A percentile compares a stretch with the other conserved stretches of the same genome.
Conservation (phyloP, 1,284 basidiomycete genomes). For the Tausonia pullulans region DNA sequence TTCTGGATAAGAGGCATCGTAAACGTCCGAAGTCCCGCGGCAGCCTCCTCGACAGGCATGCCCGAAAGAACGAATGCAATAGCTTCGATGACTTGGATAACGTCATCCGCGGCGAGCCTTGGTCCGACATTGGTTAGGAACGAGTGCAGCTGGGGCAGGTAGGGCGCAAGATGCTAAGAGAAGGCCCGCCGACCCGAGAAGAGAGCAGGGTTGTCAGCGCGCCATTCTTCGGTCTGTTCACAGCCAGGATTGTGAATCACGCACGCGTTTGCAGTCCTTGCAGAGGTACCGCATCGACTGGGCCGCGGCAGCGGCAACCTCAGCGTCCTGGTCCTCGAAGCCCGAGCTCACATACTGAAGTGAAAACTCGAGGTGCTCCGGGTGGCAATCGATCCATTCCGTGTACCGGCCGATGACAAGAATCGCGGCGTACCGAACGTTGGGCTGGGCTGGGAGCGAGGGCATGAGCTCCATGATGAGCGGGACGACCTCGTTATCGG, state of each 20-base stretch:
- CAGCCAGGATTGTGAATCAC: constrained; percentile 18
- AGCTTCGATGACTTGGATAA: constrained; percentile 84
- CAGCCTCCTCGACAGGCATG: constrained; percentile 71
- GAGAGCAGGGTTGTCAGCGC: constrained; percentile 10
- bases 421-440: constrained; percentile 87
- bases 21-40: constrained; percentile 73
- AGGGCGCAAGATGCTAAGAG: constrained; percentile 72
- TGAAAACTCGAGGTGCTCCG: constrained; percentile 73
- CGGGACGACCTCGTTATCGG: constrained; percentile 75
- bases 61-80: constrained; percentile 89
- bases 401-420: constrained; percentile 94
- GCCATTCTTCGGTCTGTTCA: neutral
- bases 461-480: constrained; percentile 94
- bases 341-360: constrained; percentile 86
- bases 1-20: constrained; percentile 44
- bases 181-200: neutral
- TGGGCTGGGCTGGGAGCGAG: constrained; percentile 77
- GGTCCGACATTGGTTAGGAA: constrained; percentile 69
- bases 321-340: constrained; percentile 66
- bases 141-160: constrained; percentile 78
- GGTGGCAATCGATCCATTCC: constrained; percentile 89
- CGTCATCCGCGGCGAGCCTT: constrained; percentile 75
- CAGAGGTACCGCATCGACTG: constrained; percentile 95
- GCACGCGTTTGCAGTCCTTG: constrained; percentile 82
- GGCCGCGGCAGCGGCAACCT: constrained; percentile 86